These are phyloP conservation scores for Alloteropsis semialata DNA, from an alignment of 176 grass and related monocot genomes.

Conservation along the genomic window DNA sequence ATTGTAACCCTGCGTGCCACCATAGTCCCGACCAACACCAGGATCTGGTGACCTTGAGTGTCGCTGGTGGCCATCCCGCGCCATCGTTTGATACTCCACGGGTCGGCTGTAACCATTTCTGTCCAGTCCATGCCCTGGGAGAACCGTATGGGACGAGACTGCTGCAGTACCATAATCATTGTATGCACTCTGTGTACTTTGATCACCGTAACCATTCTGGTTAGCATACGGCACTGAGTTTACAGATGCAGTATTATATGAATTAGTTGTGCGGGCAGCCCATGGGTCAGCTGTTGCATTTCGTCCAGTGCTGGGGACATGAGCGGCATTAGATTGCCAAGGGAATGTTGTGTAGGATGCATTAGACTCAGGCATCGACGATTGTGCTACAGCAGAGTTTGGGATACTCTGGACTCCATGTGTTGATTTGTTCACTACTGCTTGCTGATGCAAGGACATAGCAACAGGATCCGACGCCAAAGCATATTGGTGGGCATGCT, in stretches of 20 bases:
- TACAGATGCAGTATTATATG: constrained; percentile 13
- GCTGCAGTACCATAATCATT: constrained; percentile 16
- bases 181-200: constrained; percentile 14
- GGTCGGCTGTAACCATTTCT: constrained; percentile 26
- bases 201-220: constrained; percentile 44
- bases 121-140: constrained; percentile 8
- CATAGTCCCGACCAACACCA: constrained; percentile 25
- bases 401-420: constrained; percentile 35
- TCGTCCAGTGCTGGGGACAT: background rate
- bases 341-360: constrained; percentile 21
- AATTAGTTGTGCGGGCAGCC: constrained; percentile 10
- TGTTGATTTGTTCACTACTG: constrained; percentile 33
- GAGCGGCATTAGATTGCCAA: constrained; percentile 44
- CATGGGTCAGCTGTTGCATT: constrained; percentile 34
- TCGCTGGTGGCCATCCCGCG: background rate
- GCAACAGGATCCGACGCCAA: constrained; percentile 16
- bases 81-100: background rate
- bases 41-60: constrained; percentile 42
- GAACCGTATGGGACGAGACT: background rate
- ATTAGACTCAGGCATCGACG: constrained; percentile 17
- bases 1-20: background rate
- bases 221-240: constrained; percentile 17
- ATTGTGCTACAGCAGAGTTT: constrained; percentile 9
- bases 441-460: constrained; percentile 27
- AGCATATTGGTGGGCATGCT: constrained; percentile 27